Percentiles rank a stretch among this genome's conserved stretches.
Evolutionary conservation across 106 monocot species (phyloP).

Genomic region (Chionographis japonica): DNA sequence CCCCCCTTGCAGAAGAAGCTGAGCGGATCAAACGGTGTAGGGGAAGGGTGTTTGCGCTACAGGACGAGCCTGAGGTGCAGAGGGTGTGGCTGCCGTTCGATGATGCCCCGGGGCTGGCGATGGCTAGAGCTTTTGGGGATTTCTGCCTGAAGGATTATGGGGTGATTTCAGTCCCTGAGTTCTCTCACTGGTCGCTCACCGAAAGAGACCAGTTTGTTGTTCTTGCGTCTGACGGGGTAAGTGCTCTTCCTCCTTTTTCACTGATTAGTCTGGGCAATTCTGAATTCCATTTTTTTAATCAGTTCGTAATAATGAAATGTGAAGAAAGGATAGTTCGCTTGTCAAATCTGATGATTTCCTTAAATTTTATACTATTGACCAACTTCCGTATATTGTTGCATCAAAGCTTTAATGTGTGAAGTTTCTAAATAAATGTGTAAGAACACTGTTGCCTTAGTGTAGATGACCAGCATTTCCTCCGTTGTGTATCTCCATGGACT

Average conservation of each 20-base stretch:
- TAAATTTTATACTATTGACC: no score
- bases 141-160: constrained; percentile 46
- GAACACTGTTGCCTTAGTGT: no score
- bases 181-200: constrained; percentile 24
- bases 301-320: no score
- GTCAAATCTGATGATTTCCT: no score
- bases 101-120: constrained; percentile 46
- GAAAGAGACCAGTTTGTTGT: constrained; percentile 40
- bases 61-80: constrained; percentile 35
- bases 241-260: constrained; percentile 2
- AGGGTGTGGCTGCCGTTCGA: constrained; percentile 43
- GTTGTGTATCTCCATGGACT: no score
- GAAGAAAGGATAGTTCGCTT: no score
- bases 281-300: neutral
- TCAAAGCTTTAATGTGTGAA: no score
- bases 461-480: no score
- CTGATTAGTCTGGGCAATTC: no score
- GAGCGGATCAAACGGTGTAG: constrained; percentile 31
- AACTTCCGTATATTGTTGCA: no score
- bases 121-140: constrained; percentile 50
- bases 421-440: no score
- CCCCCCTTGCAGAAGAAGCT: constrained; percentile 12
- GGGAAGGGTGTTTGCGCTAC: constrained; percentile 36
- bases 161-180: constrained; percentile 37
- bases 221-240: constrained; percentile 52